A percentile compares a stretch with the other conserved stretches of the same genome.
Evolutionary conservation across 225 moss, liverwort and hornwort species (phyloP).

Genomic region (Bryoerythrophyllum caledonicum): DNA sequence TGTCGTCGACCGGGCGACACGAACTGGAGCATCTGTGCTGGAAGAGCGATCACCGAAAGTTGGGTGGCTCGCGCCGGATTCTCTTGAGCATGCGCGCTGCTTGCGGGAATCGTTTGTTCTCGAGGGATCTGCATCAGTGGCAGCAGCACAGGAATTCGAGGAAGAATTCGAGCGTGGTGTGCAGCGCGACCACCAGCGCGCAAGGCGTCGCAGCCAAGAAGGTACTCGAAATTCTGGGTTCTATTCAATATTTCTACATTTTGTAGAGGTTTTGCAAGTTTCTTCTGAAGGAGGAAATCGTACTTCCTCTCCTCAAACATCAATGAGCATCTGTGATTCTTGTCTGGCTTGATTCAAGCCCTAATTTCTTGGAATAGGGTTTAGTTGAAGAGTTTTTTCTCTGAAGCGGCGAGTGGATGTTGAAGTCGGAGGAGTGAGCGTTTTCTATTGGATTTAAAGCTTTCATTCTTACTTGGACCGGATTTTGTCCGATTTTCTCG

Average conservation of each 20-base stretch:
- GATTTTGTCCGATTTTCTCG: too few species aligned
- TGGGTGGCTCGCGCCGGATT: slow-evolving; percentile 9
- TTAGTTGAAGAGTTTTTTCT: neutral
- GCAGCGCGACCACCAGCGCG: slow-evolving; percentile 41
- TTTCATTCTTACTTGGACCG: too few species aligned
- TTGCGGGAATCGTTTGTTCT: slow-evolving; percentile 19
- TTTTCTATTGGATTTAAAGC: too few species aligned
- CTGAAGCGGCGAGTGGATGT: neutral
- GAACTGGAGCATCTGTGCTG: slow-evolving; percentile 11
- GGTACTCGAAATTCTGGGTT: slow-evolving; percentile 16
- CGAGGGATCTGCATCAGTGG: slow-evolving; percentile 20
- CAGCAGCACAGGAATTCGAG: slow-evolving; percentile 13
- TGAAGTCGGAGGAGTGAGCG: too few species aligned
- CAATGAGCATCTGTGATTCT: neutral
- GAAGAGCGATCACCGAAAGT: slow-evolving; percentile 8
- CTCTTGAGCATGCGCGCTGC: slow-evolving; percentile 5
- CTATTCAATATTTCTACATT: too few species aligned
- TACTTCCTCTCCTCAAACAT: neutral
- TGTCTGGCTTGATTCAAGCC: neutral
- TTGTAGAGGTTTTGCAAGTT: too few species aligned
- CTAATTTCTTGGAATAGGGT: neutral
- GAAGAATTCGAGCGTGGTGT: slow-evolving; percentile 17
- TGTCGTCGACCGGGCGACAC: slow-evolving; percentile 5
- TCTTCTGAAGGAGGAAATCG: neutral
- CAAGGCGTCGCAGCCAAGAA: slow-evolving; percentile 32